Evolutionary conservation across 768 basidiomycete genomes (phyloP).

Genomic region (Leccinum olivaceopallidum): DNA sequence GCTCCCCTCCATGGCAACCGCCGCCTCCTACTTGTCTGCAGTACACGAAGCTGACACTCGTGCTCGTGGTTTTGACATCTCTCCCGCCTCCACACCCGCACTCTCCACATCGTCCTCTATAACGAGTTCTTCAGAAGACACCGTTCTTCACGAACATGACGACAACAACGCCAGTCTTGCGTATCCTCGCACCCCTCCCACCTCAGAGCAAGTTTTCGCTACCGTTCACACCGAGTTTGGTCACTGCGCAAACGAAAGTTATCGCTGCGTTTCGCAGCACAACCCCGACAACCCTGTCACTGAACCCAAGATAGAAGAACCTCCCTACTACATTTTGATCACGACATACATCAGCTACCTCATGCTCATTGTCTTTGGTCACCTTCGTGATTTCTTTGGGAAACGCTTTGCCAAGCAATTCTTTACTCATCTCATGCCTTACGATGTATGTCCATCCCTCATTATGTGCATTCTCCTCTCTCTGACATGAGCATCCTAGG

Average conservation of each 20-base stretch:
- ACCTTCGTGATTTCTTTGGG: conserved; percentile 93
- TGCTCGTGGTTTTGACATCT: conserved; percentile 47
- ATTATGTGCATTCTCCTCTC: conserved; percentile 6
- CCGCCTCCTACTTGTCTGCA: conserved; percentile 61
- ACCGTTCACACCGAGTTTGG: conserved; percentile 92
- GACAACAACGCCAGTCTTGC: conserved; percentile 53
- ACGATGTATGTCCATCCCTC: conserved; percentile 60
- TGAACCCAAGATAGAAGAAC: conserved; percentile 68
- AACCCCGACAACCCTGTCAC: conserved; percentile 45
- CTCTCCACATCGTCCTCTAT: conserved; percentile 74
- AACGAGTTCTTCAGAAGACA: conserved; percentile 66
- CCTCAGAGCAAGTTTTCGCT: conserved; percentile 74
- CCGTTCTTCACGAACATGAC: conserved; percentile 57
- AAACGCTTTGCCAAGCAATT: conserved; percentile 70
- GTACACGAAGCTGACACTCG: conserved; percentile 68
- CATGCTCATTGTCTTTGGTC: conserved; percentile 88
- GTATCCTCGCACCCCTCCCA: conserved; percentile 67
- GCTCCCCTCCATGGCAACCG: conserved; percentile 45
- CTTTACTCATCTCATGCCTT: conserved; percentile 82
- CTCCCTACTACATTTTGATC: conserved; percentile 89
- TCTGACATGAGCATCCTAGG: conserved; percentile 48
- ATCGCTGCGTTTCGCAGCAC: conserved; percentile 69
- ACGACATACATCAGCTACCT: conserved; percentile 94
- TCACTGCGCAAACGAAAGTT: conserved; percentile 77
- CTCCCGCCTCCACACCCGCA: conserved; percentile 67